Percentiles rank a stretch among this genome's conserved stretches.
phyloP scores from a whole-genome alignment of 129 eudicot genomes.

The Mikania micrantha region DNA sequence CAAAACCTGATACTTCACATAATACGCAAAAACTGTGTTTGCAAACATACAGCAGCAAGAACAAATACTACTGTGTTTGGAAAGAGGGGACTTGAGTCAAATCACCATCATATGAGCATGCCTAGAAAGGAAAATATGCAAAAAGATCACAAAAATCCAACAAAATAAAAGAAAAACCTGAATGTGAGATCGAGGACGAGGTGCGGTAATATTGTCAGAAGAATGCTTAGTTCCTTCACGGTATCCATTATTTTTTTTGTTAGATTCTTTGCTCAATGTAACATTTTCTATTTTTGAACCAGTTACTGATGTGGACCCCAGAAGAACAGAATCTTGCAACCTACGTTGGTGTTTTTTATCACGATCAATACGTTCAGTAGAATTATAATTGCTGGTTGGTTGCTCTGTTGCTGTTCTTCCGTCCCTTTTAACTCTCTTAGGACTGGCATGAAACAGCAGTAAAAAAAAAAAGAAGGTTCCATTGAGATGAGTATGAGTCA shows the following conservation, averaged over 20 bases:
- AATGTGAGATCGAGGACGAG: slow-evolving; percentile 43
- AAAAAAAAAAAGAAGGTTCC: background rate
- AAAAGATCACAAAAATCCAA: background rate
- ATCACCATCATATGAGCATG: background rate
- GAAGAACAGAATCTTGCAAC: slow-evolving; percentile 47
- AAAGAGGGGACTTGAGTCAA: background rate
- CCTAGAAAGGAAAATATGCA: background rate
- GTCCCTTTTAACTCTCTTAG: slow-evolving; percentile 68
- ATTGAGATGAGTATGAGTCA: slow-evolving; percentile 3
- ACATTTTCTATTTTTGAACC: slow-evolving; percentile 35
- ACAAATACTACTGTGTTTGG: background rate
- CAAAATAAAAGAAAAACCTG: slow-evolving; percentile 42
- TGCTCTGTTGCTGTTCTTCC: slow-evolving; percentile 50
- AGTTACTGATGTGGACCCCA: slow-evolving; percentile 28
- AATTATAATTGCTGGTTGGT: slow-evolving; percentile 22
- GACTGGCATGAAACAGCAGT: slow-evolving; percentile 35
- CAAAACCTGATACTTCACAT: background rate
- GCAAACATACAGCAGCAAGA: background rate
- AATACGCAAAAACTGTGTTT: background rate
- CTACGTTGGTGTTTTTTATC: slow-evolving; percentile 47
- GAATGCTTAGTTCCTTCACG: slow-evolving; percentile 42
- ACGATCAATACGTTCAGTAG: slow-evolving; percentile 34
- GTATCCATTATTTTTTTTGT: slow-evolving; percentile 33
- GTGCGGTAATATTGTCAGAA: slow-evolving; percentile 33
- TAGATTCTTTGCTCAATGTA: slow-evolving; percentile 29